Base-by-base conservation (phyloP, 2,329 filamentous ascomycete genomes). In the Tympanopsis confertula region DNA sequence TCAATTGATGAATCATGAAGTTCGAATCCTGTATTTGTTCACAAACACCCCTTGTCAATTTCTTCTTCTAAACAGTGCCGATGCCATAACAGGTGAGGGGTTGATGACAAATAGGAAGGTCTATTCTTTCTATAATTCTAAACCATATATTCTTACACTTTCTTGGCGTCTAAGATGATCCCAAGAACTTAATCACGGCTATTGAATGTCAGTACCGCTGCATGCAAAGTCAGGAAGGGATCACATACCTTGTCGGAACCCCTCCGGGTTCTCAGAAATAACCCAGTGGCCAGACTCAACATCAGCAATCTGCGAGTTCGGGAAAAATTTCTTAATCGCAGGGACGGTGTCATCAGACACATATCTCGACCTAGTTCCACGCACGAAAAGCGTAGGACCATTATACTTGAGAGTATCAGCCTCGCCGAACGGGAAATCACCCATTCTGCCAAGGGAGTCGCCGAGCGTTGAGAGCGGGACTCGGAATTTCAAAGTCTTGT, bases 371-470 rank as follows among this genome's bases (percentile, higher is more conserved):
- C 17, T 33, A 7, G 30, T 33, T 10, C 10, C 30, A 7, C 30
- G 12, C 1, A 78, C 59, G 35, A 80, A 65, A 28, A 80, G 53
- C 29, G 72, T 70, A 10, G 65, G 68, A 7, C 72, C 72, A 22
- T 65, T 57, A 46, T 68, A 79, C 35, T 61, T 53, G 19, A 54
- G 53, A 41, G 60, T 50, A n/a, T 71, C 69, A 0, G 72, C 65
- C 40, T 74, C 60, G 19, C 55, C 64, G 52, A 69, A 79, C 0
- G 76, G 75, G 47, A 81, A 81, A 45, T 77, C 71, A 1, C 67
- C 74, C 68, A 81, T 72, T 35, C 69, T 56, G 35, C 66, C 62
- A 38, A 81, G 54, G 2, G 66, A 57, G n/a, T 58, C 54, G 1
- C 66, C 66, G 2, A 81, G 57, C 2, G 61, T 66, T 5, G 61